A percentile compares a stretch with the other conserved stretches of the same genome.
Conservation (phyloP, 257 asterid species). For the Jasminum sambac region DNA sequence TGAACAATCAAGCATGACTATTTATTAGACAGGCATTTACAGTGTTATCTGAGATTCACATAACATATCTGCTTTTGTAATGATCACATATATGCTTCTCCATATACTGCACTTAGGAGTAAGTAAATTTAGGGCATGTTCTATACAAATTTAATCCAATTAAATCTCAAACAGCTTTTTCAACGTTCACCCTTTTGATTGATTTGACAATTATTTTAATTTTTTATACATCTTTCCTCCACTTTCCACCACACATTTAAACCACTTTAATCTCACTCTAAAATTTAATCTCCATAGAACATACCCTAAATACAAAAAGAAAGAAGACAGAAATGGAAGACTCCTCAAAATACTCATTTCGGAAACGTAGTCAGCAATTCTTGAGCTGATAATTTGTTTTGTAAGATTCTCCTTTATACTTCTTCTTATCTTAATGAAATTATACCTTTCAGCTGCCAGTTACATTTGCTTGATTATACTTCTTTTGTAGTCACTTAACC, state of each 20-base stretch:
- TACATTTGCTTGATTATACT: constrained; percentile 1
- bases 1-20: background rate
- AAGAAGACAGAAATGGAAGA: background rate
- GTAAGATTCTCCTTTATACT: background rate
- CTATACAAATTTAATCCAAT: no score
- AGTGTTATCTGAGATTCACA: background rate
- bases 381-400: constrained; percentile 16
- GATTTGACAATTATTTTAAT: no score
- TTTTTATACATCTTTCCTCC: no score
- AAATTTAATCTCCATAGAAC: no score
- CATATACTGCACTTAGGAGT: constrained; percentile 1
- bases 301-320: background rate
- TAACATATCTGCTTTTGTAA: background rate
- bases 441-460: constrained; percentile 20
- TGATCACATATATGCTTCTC: background rate
- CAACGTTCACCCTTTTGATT: no score
- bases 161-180: no score
- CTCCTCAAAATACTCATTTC: background rate
- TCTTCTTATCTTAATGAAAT: constrained; percentile 1
- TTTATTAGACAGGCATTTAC: background rate
- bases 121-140: constrained; percentile 10
- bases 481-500: constrained; percentile 18
- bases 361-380: background rate
- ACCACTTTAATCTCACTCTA: no score
- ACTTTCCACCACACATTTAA: no score